Evolutionary conservation across 129 eudicot species (phyloP).

Genomic region (Artemisia argyi): DNA sequence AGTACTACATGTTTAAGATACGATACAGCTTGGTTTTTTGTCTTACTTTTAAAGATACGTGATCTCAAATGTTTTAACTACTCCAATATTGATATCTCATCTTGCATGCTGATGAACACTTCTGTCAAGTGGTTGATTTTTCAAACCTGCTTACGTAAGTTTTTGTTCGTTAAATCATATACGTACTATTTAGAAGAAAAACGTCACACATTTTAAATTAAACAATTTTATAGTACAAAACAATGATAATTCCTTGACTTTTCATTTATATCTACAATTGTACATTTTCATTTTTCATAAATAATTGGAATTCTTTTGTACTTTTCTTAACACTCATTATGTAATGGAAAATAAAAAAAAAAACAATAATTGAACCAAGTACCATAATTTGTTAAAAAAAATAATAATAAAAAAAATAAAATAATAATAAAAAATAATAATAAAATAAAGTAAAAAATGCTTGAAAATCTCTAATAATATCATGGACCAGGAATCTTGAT

Average conservation of each 20-base stretch:
- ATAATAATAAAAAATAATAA: no score
- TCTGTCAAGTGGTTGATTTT: neutral
- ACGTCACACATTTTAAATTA: no score
- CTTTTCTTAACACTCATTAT: no score
- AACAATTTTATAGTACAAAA: no score
- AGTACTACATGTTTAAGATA: neutral
- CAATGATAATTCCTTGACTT: no score
- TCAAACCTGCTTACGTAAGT: neutral
- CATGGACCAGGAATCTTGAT: constrained; percentile 37
- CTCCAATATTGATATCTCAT: neutral
- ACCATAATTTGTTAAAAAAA: neutral
- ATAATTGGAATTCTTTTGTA: no score
- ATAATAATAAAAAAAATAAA: no score
- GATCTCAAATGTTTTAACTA: constrained; percentile 1
- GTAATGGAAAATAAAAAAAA: neutral
- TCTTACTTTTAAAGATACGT: neutral
- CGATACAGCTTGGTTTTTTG: neutral
- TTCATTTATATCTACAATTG: no score
- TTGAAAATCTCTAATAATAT: neutral
- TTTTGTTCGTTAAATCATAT: neutral
- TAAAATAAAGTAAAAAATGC: no score
- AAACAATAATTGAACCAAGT: constrained; percentile 6
- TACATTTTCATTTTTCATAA: no score
- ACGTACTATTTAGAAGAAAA: no score
- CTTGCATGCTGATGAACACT: neutral